A percentile compares a stretch with the other conserved stretches of the same genome.
These are phyloP conservation scores for Nepenthes gracilis DNA, from an alignment of 148 eudicot genomes.

Conservation along the genomic window DNA sequence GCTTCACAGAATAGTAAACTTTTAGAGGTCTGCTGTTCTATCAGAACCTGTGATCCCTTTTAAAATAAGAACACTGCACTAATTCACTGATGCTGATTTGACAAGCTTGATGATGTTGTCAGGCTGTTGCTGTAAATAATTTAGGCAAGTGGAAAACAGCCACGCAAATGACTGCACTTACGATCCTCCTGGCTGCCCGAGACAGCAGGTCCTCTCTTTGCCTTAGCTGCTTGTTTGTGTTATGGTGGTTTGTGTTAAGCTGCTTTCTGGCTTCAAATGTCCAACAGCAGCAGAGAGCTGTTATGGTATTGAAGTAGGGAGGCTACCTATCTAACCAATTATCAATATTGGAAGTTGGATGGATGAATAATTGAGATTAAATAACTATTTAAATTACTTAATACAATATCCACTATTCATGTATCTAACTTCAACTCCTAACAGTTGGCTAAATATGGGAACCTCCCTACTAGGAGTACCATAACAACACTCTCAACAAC, in stretches of 20 bases:
- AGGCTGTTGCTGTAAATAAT: conserved; percentile 98
- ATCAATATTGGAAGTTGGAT: no score
- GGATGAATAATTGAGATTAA: no score
- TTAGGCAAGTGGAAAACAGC: conserved; percentile 99
- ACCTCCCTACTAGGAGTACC: no score
- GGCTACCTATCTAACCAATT: not conserved
- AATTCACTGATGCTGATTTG: not conserved
- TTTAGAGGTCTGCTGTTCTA: conserved; percentile 41
- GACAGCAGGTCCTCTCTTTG: conserved; percentile 52
- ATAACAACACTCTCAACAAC: no score
- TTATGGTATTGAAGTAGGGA: not conserved
- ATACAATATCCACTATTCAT: no score
- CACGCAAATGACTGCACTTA: conserved; percentile 85
- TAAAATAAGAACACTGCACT: not conserved
- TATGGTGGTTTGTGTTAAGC: not conserved
- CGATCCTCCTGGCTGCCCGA: conserved; percentile 67
- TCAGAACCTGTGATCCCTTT: not conserved
- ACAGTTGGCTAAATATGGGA: no score
- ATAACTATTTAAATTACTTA: no score
- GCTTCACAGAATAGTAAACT: conserved; percentile 70
- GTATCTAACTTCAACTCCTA: no score
- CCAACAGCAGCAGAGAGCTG: no score
- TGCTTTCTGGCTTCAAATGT: no score
- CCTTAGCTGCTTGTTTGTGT: not conserved
- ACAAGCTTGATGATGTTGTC: conserved; percentile 13